Conservation (phyloP, 257 asterid genomes). For the Capsicum rhomboideum region DNA sequence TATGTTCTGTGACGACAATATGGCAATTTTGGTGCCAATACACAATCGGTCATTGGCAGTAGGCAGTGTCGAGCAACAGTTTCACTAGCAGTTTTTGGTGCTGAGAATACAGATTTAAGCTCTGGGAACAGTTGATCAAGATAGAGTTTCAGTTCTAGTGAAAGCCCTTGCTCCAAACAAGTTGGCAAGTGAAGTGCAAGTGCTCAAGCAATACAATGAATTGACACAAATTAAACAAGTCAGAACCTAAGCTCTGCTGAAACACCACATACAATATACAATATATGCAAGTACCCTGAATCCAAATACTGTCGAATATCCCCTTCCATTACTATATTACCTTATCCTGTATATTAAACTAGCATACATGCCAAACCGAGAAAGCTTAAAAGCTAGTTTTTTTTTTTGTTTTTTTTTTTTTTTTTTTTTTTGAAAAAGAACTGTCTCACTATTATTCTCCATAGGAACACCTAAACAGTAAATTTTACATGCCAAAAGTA, state of each 20-base stretch:
- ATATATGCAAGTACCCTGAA: neutral
- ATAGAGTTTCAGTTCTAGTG: neutral
- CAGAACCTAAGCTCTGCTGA: too few species aligned
- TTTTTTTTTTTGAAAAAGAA: too few species aligned
- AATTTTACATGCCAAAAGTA: neutral
- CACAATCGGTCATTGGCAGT: neutral
- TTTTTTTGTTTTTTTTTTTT: too few species aligned
- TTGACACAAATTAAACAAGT: neutral
- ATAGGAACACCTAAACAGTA: neutral
- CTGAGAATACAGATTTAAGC: neutral
- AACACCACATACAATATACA: too few species aligned
- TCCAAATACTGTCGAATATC: neutral
- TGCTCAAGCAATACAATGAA: neutral
- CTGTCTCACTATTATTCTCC: neutral
- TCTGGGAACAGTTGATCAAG: neutral
- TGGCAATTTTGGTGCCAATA: neutral
- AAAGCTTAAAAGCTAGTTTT: neutral
- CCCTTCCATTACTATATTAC: neutral
- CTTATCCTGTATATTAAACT: neutral
- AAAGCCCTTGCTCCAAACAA: neutral
- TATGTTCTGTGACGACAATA: neutral
- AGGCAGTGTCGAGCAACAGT: neutral
- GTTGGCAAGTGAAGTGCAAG: neutral
- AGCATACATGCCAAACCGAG: neutral
- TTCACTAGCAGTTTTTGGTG: neutral